phyloP scores from a whole-genome alignment of 345 rosid species.

The Capsella bursapastoris region DNA sequence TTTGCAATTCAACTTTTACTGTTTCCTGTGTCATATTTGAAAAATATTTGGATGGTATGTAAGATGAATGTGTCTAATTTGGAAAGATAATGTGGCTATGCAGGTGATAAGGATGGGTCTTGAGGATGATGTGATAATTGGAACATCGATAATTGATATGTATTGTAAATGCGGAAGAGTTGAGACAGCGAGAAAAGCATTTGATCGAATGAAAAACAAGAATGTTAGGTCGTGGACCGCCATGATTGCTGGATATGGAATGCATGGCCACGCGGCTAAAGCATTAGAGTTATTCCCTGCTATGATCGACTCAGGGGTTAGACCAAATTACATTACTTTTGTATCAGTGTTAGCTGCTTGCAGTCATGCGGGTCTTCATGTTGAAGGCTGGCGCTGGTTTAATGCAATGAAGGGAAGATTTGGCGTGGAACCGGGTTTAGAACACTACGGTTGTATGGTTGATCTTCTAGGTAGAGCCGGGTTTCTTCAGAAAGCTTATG shows the following conservation, averaged over 20 bases:
- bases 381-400: constrained; percentile 86
- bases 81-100: constrained; percentile 12
- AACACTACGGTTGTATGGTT: constrained; percentile 92
- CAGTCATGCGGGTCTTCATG: constrained; percentile 78
- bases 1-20: not conserved
- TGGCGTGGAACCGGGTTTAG: constrained; percentile 71
- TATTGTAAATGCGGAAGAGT: constrained; percentile 88
- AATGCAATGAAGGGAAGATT: constrained; percentile 61
- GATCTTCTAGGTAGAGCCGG: constrained; percentile 94
- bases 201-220: constrained; percentile 66
- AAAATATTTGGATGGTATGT: not conserved
- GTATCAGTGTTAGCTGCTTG: constrained; percentile 81
- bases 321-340: constrained; percentile 83
- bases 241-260: constrained; percentile 84
- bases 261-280: constrained; percentile 78
- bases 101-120: constrained; percentile 81
- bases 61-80: not conserved
- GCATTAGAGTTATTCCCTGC: constrained; percentile 70
- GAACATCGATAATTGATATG: constrained; percentile 82
- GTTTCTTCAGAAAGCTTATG: constrained; percentile 64
- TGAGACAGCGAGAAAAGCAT: constrained; percentile 66
- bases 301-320: constrained; percentile 64
- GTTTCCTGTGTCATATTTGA: not conserved
- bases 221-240: constrained; percentile 92
- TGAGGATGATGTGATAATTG: constrained; percentile 65